Base-by-base conservation (phyloP, 148 eudicot genomes). In the Beta vulgaris region DNA sequence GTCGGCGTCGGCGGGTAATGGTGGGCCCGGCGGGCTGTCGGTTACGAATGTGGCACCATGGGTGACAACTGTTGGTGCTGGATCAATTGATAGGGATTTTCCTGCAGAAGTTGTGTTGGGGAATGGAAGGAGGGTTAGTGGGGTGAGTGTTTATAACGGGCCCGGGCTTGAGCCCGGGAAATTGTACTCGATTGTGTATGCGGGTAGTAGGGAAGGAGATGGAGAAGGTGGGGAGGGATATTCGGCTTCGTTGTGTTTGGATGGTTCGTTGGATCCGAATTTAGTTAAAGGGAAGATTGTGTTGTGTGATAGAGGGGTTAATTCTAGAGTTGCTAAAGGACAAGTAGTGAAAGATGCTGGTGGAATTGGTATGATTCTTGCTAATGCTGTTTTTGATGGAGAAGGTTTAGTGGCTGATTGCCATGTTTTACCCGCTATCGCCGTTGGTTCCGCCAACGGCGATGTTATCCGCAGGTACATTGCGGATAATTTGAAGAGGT, bases 341-440 rank as follows among this genome's bases (percentile, higher is more conserved):
- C 86, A 88, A 36, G 97, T 95, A 0, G 98, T 95, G 29, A 86
- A 78, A 72, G 83, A 82, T 23, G 96, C 92, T 0, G 98, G 98
- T 15, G 98, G 96, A 3, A 62, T 88, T 5, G 98, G 89, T 10
- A 90, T 95, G 98, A 90, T 95, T 34, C 70, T 95, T 7, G 97
- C 98, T 0, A 95, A 95, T 48, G 98, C 97, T 2, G 91, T 88
- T 0, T 95, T 92, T 16, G 97, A 95, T 65, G 98, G 97, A 13
- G 98, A 95, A 46, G 98, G 98, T 0, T 74, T 95, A n/a, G 98
- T 95, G 29, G 98, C 97, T 23, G 98, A 95, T n/a, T 83, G 93
- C 84, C 98, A 95, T 58, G 85, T 95, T 2, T 42, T 95, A 29
- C 97, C 98, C 0, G 98, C 97, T 0, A 87, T 91, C 0, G 75